Conservation (phyloP, 257 asterid species). For the Coffea eugenioides region DNA sequence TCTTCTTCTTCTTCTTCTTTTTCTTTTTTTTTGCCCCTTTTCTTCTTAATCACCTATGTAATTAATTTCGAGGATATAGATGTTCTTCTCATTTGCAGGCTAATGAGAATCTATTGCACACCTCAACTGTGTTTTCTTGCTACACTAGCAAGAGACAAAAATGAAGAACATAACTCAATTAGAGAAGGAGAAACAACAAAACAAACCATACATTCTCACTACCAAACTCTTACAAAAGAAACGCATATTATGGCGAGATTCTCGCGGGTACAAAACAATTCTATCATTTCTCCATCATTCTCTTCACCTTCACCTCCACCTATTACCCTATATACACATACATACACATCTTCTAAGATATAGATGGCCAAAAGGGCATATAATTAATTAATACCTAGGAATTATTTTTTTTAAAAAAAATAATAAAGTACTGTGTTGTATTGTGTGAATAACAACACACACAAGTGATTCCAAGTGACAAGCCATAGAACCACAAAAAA, state of each 20-base stretch:
- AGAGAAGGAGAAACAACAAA: constrained; percentile 10
- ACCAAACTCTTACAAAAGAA: constrained; percentile 5
- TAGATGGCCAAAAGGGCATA: constrained; percentile 11
- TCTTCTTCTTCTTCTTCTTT: too few species aligned
- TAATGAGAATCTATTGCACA: constrained; percentile 1
- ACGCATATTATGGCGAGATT: constrained; percentile 37
- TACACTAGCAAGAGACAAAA: constrained; percentile 15
- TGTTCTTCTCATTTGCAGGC: too few species aligned
- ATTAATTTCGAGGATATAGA: too few species aligned
- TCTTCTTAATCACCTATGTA: neutral
- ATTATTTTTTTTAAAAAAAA: neutral
- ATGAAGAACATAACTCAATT: constrained; percentile 7
- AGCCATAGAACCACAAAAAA: constrained; percentile 11
- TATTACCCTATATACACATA: neutral
- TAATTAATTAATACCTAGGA: neutral
- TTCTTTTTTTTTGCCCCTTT: neutral
- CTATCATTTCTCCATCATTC: constrained; percentile 13
- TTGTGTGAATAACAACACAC: neutral
- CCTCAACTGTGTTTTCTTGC: neutral
- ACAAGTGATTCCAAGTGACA: constrained; percentile 26
- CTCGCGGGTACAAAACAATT: constrained; percentile 28
- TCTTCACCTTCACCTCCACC: neutral
- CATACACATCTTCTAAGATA: neutral
- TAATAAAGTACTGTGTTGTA: too few species aligned
- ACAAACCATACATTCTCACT: neutral